Evolutionary conservation across 768 basidiomycete species (phyloP).

Genomic region (Mycena capillaripes): DNA sequence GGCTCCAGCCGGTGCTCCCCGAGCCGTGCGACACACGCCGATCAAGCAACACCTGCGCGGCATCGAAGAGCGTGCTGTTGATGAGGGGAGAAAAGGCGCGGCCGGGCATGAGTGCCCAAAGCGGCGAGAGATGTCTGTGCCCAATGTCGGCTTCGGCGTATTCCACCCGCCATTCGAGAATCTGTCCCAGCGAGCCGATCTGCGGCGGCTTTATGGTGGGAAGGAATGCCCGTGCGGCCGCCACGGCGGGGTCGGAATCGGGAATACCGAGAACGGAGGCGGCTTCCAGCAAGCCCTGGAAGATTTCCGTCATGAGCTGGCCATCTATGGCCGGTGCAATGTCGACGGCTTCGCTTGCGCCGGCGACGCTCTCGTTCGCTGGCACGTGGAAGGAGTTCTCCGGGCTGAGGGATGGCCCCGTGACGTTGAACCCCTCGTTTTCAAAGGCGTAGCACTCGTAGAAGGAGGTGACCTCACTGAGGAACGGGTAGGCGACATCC

Average conservation of each 20-base stretch:
- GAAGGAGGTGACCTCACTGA: conserved; percentile 13
- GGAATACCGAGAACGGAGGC: conserved; percentile 14
- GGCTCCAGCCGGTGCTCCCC: conserved; percentile 18
- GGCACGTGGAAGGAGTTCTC: conserved; percentile 9
- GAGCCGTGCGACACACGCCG: conserved; percentile 11
- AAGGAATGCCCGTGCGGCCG: conserved; percentile 10
- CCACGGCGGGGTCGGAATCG: conserved; percentile 7
- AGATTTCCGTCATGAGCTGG: conserved; percentile 20
- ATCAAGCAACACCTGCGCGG: conserved; percentile 11
- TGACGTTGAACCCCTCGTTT: conserved; percentile 10
- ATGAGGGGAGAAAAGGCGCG: conserved; percentile 17
- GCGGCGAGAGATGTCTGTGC: conserved; percentile 10
- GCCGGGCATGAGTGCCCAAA: conserved; percentile 19
- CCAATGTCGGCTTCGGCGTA: neutral
- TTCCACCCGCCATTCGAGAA: conserved; percentile 19
- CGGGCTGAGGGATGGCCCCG: conserved; percentile 20
- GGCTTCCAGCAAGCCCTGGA: conserved; percentile 3
- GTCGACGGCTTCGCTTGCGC: conserved; percentile 8
- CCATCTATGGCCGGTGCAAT: conserved; percentile 16
- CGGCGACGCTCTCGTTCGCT: conserved; percentile 5
- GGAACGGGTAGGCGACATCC: conserved; percentile 15
- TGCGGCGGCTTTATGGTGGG: conserved; percentile 19
- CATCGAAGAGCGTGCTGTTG: conserved; percentile 18
- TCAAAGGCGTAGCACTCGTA: conserved; percentile 20
- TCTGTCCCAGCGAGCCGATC: conserved; percentile 18